Evolutionary conservation across 116 monocot genomes (phyloP).

Genomic region (Dioscorea cayenensis): DNA sequence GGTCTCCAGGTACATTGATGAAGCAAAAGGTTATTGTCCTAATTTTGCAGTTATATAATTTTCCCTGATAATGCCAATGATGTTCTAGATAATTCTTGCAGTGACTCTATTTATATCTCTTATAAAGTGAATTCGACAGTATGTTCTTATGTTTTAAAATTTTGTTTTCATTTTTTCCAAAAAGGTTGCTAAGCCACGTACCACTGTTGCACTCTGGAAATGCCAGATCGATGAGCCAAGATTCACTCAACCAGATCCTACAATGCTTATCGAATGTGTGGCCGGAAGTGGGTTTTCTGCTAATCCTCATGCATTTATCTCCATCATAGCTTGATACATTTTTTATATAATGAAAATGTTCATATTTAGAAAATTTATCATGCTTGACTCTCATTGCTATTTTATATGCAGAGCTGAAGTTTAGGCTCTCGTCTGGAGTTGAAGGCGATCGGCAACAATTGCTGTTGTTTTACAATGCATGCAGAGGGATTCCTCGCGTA

Average conservation of each 20-base stretch:
- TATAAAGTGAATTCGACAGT: neutral
- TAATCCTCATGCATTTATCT: neutral
- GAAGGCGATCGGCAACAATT: neutral
- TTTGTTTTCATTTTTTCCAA: neutral
- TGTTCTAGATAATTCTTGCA: neutral
- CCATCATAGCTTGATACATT: no score
- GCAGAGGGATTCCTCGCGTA: neutral
- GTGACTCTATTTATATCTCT: neutral
- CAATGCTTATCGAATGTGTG: neutral
- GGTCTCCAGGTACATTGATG: neutral
- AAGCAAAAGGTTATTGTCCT: neutral
- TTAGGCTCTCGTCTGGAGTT: neutral
- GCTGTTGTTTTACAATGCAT: neutral
- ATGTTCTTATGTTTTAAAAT: neutral
- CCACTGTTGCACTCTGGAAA: neutral
- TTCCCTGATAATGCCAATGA: neutral
- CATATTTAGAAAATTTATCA: no score
- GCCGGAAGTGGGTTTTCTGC: neutral
- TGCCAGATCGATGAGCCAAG: neutral
- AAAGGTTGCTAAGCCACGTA: neutral
- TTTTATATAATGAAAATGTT: neutral
- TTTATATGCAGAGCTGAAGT: neutral
- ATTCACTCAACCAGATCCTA: neutral
- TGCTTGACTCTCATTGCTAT: neutral
- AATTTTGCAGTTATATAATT: neutral